A percentile compares a stretch with the other conserved stretches of the same genome.
Evolutionary conservation across 768 basidiomycete species (phyloP).

Genomic region (Naganishia onofrii): DNA sequence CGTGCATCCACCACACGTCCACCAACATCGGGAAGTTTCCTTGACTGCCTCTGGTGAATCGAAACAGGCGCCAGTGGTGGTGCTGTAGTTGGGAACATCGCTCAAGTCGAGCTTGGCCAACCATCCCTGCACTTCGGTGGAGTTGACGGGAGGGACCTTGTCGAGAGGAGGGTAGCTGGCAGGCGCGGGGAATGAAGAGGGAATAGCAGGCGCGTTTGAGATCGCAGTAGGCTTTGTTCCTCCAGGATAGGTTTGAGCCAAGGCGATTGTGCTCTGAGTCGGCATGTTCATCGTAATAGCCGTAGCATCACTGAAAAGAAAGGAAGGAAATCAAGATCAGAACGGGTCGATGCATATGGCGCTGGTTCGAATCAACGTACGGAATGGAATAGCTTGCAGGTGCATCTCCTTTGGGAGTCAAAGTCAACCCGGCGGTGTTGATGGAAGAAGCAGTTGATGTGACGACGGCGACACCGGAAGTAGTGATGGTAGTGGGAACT

Average conservation of each 20-base stretch:
- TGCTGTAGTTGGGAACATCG: conserved; percentile 41
- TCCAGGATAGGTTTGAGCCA: conserved; percentile 42
- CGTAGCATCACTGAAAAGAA: conserved; percentile 17
- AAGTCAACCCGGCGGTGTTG: conserved; percentile 13
- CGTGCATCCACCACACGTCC: conserved; percentile 74
- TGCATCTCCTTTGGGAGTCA: conserved; percentile 20
- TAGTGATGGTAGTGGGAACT: conserved; percentile 8
- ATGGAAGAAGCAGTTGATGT: conserved; percentile 6
- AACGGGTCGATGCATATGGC: neutral
- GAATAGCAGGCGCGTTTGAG: conserved; percentile 44
- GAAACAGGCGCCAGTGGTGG: conserved; percentile 56
- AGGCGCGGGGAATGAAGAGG: conserved; percentile 36
- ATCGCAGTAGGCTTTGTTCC: conserved; percentile 42
- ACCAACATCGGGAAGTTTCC: conserved; percentile 68
- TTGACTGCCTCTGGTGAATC: conserved; percentile 61
- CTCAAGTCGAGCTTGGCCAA: conserved; percentile 41
- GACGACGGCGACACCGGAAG: conserved; percentile 9
- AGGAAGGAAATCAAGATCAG: neutral
- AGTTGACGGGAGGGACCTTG: conserved; percentile 46
- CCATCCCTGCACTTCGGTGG: conserved; percentile 46
- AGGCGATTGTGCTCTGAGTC: conserved; percentile 24
- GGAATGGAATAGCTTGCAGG: conserved; percentile 16
- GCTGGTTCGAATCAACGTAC: neutral
- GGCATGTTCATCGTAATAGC: conserved; percentile 30
- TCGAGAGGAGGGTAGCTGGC: conserved; percentile 51